These are phyloP conservation scores for Logfia minima DNA, from an alignment of 129 eudicot species.

Conservation along the genomic window DNA sequence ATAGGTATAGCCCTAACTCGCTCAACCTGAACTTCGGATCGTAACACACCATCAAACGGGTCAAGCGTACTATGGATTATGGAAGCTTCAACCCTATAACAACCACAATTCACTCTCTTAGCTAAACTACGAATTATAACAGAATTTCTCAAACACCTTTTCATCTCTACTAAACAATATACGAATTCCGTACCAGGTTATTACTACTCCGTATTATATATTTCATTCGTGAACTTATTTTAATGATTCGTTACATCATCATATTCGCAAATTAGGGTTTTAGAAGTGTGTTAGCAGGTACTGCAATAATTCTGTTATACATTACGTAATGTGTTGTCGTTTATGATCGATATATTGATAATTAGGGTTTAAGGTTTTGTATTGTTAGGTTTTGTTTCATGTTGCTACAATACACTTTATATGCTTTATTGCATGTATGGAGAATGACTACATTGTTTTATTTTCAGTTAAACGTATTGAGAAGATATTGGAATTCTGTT, in stretches of 20 bases:
- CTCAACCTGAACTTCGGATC: background rate
- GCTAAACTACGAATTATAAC: background rate
- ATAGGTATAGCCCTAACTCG: background rate
- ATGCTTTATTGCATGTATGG: background rate
- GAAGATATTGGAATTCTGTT: conserved; percentile 14
- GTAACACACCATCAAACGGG: conserved; percentile 11
- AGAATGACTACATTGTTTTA: conserved; percentile 3
- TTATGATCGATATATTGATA: background rate
- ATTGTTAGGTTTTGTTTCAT: conserved; percentile 10
- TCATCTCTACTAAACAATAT: background rate
- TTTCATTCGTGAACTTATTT: background rate
- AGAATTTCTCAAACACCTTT: background rate
- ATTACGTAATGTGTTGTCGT: background rate
- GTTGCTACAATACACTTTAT: background rate
- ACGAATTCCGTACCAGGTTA: conserved; percentile 17
- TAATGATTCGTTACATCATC: background rate
- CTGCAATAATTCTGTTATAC: background rate
- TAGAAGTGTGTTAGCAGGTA: conserved; percentile 22
- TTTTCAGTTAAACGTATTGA: conserved; percentile 22
- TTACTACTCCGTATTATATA: background rate
- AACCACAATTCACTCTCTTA: background rate
- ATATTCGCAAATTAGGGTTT: conserved; percentile 31
- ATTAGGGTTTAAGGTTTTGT: background rate
- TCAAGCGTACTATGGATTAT: background rate
- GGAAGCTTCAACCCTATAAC: conserved; percentile 19